Conservation (phyloP, 2,329 filamentous ascomycete species). For the Trichoderma arundinaceum region DNA sequence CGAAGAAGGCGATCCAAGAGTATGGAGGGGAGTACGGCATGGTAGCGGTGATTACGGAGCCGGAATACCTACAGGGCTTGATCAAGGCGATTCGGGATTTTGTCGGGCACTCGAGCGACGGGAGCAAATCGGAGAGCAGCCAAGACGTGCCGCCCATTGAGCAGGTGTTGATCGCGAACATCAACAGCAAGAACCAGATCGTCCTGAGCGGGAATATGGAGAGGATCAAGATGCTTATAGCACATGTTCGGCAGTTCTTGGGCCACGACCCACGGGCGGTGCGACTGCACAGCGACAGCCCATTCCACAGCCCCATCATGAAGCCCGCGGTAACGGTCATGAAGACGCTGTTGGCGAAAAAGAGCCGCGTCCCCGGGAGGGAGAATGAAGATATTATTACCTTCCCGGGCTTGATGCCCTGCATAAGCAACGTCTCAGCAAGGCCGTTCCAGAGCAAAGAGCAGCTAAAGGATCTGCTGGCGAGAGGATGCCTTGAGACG, state of each 20-base stretch:
- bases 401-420: conserved; percentile 77
- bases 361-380: conserved; percentile 59
- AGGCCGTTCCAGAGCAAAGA: conserved; percentile 74
- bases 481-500: conserved; percentile 86
- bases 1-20: conserved; percentile 65
- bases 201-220: conserved; percentile 88
- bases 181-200: conserved; percentile 96
- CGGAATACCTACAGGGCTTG: conserved; percentile 71
- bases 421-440: conserved; percentile 85
- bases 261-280: conserved; percentile 92
- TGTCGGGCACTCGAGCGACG: conserved; percentile 69
- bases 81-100: conserved; percentile 80
- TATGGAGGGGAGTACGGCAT: conserved; percentile 88
- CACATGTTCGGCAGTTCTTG: conserved; percentile 85
- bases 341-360: conserved; percentile 67
- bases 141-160: conserved; percentile 76
- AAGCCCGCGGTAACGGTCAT: conserved; percentile 79
- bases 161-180: conserved; percentile 88
- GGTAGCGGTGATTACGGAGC: conserved; percentile 90
- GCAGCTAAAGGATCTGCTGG: conserved; percentile 78
- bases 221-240: conserved; percentile 78
- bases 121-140: conserved; percentile 69
- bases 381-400: conserved; percentile 69
- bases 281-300: conserved; percentile 81
- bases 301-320: conserved; percentile 94